Evolutionary conservation across 139 green algal species (phyloP), one percentile per base, ranked within the genome.

Genomic region (Chlamydomonas urium): DNA sequence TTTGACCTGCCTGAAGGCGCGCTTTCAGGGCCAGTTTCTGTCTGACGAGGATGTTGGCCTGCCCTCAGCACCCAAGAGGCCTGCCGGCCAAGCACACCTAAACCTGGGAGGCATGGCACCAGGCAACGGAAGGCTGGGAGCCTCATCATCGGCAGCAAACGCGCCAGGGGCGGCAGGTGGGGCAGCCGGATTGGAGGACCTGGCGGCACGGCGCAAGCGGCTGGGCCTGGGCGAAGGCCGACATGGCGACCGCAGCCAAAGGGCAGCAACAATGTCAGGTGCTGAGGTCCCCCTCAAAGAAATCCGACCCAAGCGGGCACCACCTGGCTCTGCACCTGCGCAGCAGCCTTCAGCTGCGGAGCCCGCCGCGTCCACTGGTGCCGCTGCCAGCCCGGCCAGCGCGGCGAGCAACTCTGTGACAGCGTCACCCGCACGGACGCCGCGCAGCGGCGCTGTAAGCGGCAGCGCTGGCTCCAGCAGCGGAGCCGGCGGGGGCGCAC

Each of bases 1-100:
- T 53, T 53, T 17, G 42, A 53, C 42, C 42, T 17, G 10, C 42
- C 4, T 67, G 60, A 14, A 67, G 60, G 60, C 60, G 17, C 60
- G 60, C 10, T 67, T 67, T 26, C 60, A 67, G 60, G 60, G 60
- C 33, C 60, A 67, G 33, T 67, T 67, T 26, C 33, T 67, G 5
- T 37, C n/a, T 31, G 33, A 67, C 33, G 60, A 67, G 29, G 60
- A 67, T 21, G 60, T 67, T 45, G 60, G 60, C 32, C 60, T 45
- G 14, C 38, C 38, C 5, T 14, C 53, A 8, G 19, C 10, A 14
- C 53, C 53, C 53, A 63, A 32, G 10, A 63, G 29, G 26, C 10
- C 10, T 26, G 42, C n/a, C n/a, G n/a, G n/a, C n/a, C n/a, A n/a
- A n/a, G n/a, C n/a, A n/a, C n/a, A n/a, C n/a, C n/a, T n/a, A n/a